Percentiles rank a stretch among this genome's conserved stretches.
phyloP scores from a whole-genome alignment of 345 rosid genomes.

The Populus pruinosa region DNA sequence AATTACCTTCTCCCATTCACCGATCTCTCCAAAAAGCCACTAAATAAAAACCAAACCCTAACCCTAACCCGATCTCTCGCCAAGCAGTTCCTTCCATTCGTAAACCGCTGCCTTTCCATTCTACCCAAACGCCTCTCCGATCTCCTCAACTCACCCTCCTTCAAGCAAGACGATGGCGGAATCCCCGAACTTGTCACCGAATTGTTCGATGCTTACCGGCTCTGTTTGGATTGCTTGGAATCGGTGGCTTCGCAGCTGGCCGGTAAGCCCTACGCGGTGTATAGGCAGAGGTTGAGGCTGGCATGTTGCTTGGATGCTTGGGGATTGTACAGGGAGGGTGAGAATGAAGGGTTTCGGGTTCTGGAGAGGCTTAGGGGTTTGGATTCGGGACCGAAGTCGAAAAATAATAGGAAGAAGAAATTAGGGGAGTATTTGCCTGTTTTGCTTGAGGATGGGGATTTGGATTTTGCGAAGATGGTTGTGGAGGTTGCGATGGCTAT shows the following conservation, averaged over 20 bases:
- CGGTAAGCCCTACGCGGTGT: slow-evolving; percentile 53
- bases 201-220: slow-evolving; percentile 46
- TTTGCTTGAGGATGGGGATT: slow-evolving; percentile 30
- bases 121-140: slow-evolving; percentile 69
- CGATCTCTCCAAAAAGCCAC: slow-evolving; percentile 16
- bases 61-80: slow-evolving; percentile 55
- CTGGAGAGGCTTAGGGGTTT: slow-evolving; percentile 46
- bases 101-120: slow-evolving; percentile 63
- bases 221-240: slow-evolving; percentile 71
- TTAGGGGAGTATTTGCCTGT: slow-evolving; percentile 30
- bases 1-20: slow-evolving; percentile 56
- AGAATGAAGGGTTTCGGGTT: slow-evolving; percentile 44
- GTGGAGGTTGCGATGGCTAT: slow-evolving; percentile 52
- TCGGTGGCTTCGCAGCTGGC: slow-evolving; percentile 60
- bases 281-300: slow-evolving; percentile 51
- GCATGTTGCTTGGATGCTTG: slow-evolving; percentile 51
- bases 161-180: neutral
- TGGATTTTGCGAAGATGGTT: slow-evolving; percentile 44
- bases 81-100: slow-evolving; percentile 65
- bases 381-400: slow-evolving; percentile 14
- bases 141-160: slow-evolving; percentile 5
- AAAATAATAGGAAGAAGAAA: slow-evolving; percentile 3
- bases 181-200: slow-evolving; percentile 16
- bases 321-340: slow-evolving; percentile 43
- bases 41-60: slow-evolving; percentile 27